Conservation (phyloP, 768 basidiomycete genomes). For the Podaxis mareebaensis region DNA sequence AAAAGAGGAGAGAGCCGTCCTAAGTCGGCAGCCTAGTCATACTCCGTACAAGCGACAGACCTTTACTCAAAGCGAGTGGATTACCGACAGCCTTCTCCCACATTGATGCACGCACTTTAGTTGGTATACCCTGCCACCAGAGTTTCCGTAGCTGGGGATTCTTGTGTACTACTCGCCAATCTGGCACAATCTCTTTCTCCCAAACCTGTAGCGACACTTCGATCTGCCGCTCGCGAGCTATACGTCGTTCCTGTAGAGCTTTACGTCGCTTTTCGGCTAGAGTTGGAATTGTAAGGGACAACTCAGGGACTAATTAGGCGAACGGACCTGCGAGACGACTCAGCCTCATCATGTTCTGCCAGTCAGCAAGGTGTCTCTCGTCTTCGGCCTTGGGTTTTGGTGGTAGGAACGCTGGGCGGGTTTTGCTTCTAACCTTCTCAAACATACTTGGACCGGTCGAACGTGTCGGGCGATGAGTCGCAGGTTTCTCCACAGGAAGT, state of each 20-base stretch:
- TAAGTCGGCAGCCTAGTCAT: background rate
- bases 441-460: slow-evolving; percentile 69
- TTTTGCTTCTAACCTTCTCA: slow-evolving; percentile 81
- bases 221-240: slow-evolving; percentile 63
- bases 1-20: slow-evolving; percentile 9
- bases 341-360: slow-evolving; percentile 86
- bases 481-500: slow-evolving; percentile 25
- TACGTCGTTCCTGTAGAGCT: slow-evolving; percentile 60
- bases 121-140: slow-evolving; percentile 91
- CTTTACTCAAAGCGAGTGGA: slow-evolving; percentile 78
- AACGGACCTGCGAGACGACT: slow-evolving; percentile 71
- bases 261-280: slow-evolving; percentile 72
- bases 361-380: slow-evolving; percentile 79
- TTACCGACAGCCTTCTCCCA: slow-evolving; percentile 91
- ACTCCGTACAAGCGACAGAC: slow-evolving; percentile 32
- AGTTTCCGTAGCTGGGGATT: slow-evolving; percentile 65
- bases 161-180: slow-evolving; percentile 76
- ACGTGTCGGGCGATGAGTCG: slow-evolving; percentile 44
- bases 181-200: slow-evolving; percentile 79
- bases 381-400: slow-evolving; percentile 81
- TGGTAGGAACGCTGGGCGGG: slow-evolving; percentile 82
- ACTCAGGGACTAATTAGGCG: background rate
- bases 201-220: slow-evolving; percentile 73
- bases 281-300: slow-evolving; percentile 4
- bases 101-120: slow-evolving; percentile 73